phyloP scores from a whole-genome alignment of 1,284 basidiomycete genomes.

The Gymnopus androsaceus region DNA sequence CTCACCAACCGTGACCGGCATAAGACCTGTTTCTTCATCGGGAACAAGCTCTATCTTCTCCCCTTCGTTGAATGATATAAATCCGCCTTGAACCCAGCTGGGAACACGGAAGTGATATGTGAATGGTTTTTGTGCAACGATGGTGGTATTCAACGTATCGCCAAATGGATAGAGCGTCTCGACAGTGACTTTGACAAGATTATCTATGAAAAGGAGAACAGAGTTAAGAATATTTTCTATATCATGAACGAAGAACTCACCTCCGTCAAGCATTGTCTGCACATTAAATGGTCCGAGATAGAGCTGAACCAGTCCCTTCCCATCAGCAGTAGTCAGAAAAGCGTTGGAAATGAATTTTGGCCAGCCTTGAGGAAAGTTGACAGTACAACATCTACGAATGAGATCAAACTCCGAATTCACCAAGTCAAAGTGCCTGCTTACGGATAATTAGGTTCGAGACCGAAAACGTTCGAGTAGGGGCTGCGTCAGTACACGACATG shows the following conservation, averaged over 20 bases:
- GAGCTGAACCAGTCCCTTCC: conserved; percentile 39
- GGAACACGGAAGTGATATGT: conserved; percentile 43
- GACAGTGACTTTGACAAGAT: conserved; percentile 34
- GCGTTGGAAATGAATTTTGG: conserved; percentile 47
- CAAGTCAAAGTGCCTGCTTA: conserved; percentile 27
- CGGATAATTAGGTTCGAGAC: conserved; percentile 51
- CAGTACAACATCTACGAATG: conserved; percentile 40
- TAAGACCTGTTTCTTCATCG: conserved; percentile 38
- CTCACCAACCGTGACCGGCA: conserved; percentile 35
- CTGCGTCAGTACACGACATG: conserved; percentile 31
- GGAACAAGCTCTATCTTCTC: conserved; percentile 28
- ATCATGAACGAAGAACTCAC: conserved; percentile 21
- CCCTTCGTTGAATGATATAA: conserved; percentile 36
- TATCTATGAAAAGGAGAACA: conserved; percentile 21
- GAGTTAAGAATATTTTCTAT: background rate
- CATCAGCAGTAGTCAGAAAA: conserved; percentile 39
- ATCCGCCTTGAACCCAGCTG: conserved; percentile 40
- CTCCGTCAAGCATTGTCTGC: conserved; percentile 33
- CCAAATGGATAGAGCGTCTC: conserved; percentile 46
- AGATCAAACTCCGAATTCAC: background rate
- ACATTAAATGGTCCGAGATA: conserved; percentile 42
- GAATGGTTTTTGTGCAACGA: conserved; percentile 36
- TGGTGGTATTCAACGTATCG: conserved; percentile 39
- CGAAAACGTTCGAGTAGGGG: conserved; percentile 60
- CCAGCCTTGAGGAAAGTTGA: conserved; percentile 49